A percentile compares a stretch with the other conserved stretches of the same genome.
These are phyloP conservation scores for Colletotrichum endophyticum DNA, from an alignment of 2,329 filamentous ascomycete species.

Conservation along the genomic window DNA sequence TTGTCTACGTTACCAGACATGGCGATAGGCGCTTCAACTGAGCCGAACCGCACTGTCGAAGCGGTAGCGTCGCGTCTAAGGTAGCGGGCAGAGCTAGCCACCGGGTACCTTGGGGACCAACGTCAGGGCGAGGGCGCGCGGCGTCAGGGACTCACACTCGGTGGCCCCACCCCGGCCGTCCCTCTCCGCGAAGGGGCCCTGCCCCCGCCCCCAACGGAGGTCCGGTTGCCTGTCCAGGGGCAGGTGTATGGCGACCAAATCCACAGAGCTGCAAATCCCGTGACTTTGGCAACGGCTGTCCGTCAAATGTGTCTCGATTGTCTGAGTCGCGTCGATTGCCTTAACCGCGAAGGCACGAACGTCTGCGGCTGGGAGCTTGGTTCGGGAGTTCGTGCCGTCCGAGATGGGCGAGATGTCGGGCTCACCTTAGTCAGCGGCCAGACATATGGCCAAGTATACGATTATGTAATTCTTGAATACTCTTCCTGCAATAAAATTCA, in stretches of 20 bases:
- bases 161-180: background rate
- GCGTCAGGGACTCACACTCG: conserved; percentile 3
- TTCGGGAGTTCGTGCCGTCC: background rate
- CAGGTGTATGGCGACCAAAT: background rate
- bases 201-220: conserved; percentile 16
- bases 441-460: background rate
- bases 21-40: background rate
- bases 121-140: conserved; percentile 15
- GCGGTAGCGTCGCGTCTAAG: conserved; percentile 4
- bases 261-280: background rate
- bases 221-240: background rate
- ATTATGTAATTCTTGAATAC: background rate
- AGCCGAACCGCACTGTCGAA: background rate
- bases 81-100: background rate
- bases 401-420: background rate
- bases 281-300: background rate
- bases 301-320: background rate
- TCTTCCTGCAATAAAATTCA: background rate
- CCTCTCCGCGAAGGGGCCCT: background rate
- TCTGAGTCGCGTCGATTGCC: background rate
- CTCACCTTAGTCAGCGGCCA: background rate
- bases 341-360: conserved; percentile 5
- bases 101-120: background rate
- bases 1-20: background rate
- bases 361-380: background rate